Conservation (phyloP, 352 stramenopile species). For the Globisporangium paroecandrum region DNA sequence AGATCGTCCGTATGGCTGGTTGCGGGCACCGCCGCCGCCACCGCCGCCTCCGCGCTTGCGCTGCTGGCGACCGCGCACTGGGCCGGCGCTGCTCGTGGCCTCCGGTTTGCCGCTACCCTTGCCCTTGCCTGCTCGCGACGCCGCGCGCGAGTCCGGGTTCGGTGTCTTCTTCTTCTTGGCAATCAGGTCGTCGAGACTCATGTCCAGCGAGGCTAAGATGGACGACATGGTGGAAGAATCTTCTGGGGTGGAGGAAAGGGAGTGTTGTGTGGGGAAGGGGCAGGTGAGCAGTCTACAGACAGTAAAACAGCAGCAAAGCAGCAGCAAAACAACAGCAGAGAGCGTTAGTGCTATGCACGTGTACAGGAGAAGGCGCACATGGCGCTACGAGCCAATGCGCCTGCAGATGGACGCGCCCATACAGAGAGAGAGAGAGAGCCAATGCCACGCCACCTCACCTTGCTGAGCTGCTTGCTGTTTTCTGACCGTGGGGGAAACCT, state of each 20-base stretch:
- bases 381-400: too few relatives aligned
- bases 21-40: conserved; percentile 23
- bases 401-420: too few relatives aligned
- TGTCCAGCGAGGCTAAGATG: conserved; percentile 78
- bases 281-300: neutral
- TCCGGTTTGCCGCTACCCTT: conserved; percentile 15
- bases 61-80: conserved; percentile 36
- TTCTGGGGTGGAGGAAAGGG: too few relatives aligned
- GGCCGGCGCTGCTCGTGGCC: conserved; percentile 28
- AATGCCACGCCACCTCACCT: too few relatives aligned
- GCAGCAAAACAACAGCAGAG: too few relatives aligned
- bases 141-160: conserved; percentile 47
- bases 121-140: conserved; percentile 22
- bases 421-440: too few relatives aligned
- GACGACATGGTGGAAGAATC: conserved; percentile 55
- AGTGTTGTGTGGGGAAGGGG: neutral
- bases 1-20: conserved; percentile 67
- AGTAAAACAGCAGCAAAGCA: too few relatives aligned
- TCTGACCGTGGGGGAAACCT: too few relatives aligned
- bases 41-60: conserved; percentile 24
- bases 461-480: too few relatives aligned
- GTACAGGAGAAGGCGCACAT: too few relatives aligned
- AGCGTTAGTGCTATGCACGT: too few relatives aligned
- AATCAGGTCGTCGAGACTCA: conserved; percentile 84
- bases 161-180: conserved; percentile 64